phyloP scores from a whole-genome alignment of 495 filamentous ascomycete species.

The Penicillium flavigenum region DNA sequence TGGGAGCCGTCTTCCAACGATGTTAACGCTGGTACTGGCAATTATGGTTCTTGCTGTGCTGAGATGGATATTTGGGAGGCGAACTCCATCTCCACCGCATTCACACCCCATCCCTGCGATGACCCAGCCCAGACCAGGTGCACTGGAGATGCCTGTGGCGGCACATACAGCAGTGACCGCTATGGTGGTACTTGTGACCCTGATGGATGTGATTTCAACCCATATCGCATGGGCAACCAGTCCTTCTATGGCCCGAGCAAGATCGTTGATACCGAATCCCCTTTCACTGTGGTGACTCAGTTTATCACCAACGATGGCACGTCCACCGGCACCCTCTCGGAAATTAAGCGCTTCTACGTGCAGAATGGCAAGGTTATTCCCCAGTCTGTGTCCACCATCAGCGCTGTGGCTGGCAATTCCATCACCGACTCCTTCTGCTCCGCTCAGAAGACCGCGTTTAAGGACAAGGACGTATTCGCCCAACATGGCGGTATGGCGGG shows the following conservation, averaged over 20 bases:
- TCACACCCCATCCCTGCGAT: slow-evolving; percentile 64
- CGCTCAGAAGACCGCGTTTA: slow-evolving; percentile 60
- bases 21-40: slow-evolving; percentile 55
- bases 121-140: slow-evolving; percentile 54
- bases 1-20: slow-evolving; percentile 56
- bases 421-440: slow-evolving; percentile 62
- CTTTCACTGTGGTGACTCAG: slow-evolving; percentile 67
- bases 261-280: slow-evolving; percentile 59
- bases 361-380: slow-evolving; percentile 62
- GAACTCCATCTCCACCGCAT: slow-evolving; percentile 54
- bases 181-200: slow-evolving; percentile 63
- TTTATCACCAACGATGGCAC: slow-evolving; percentile 58
- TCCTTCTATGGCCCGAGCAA: slow-evolving; percentile 60
- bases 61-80: slow-evolving; percentile 74
- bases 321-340: slow-evolving; percentile 49
- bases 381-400: slow-evolving; percentile 55
- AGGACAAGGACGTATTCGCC: slow-evolving; percentile 57
- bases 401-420: slow-evolving; percentile 51
- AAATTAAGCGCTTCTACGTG: slow-evolving; percentile 69
- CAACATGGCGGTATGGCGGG: slow-evolving; percentile 57
- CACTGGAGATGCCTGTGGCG: slow-evolving; percentile 54
- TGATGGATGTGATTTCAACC: slow-evolving; percentile 76
- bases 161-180: slow-evolving; percentile 36
- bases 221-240: slow-evolving; percentile 61
- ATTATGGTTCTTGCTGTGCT: slow-evolving; percentile 63